Percentiles rank a stretch among this genome's conserved stretches.
Evolutionary conservation across 2,329 filamentous ascomycete species (phyloP).

Genomic region (Microdochium bolleyi): DNA sequence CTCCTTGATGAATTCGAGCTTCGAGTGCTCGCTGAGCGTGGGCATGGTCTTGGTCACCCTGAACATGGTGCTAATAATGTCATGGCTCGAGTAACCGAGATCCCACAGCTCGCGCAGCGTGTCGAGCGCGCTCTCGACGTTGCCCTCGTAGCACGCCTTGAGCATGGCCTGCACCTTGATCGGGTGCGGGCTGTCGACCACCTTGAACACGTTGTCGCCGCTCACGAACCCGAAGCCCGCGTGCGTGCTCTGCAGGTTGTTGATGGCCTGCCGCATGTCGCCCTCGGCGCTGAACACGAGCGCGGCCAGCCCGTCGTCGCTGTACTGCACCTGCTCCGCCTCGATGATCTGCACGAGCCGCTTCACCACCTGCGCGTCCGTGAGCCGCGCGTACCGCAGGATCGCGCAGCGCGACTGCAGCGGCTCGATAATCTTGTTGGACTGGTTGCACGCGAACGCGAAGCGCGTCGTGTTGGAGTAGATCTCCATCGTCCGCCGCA

Average conservation of each 20-base stretch:
- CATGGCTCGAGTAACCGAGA: slow-evolving; percentile 94
- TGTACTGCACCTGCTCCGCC: slow-evolving; percentile 83
- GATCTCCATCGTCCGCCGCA: slow-evolving; percentile 96
- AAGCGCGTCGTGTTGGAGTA: slow-evolving; percentile 95
- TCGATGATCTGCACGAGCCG: slow-evolving; percentile 86
- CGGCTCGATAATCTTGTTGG: slow-evolving; percentile 99
- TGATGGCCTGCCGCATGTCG: slow-evolving; percentile 98
- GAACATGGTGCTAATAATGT: slow-evolving; percentile 99
- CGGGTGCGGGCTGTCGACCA: slow-evolving; percentile 93
- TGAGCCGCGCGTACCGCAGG: slow-evolving; percentile 84
- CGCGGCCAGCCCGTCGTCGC: slow-evolving; percentile 90
- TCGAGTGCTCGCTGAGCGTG: slow-evolving; percentile 85
- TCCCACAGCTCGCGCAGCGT: slow-evolving; percentile 86
- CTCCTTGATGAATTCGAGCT: slow-evolving; percentile 96
- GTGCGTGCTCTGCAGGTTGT: slow-evolving; percentile 89
- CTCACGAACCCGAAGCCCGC: slow-evolving; percentile 96
- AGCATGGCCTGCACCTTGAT: slow-evolving; percentile 99
- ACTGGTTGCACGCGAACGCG: slow-evolving; percentile 97
- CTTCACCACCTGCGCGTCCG: slow-evolving; percentile 87
- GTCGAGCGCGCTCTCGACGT: slow-evolving; percentile 81
- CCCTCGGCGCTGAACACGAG: slow-evolving; percentile 95
- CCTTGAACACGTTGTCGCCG: slow-evolving; percentile 95
- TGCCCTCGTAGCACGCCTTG: slow-evolving; percentile 90
- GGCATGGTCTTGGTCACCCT: slow-evolving; percentile 94
- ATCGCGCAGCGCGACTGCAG: slow-evolving; percentile 95